Evolutionary conservation across 169 alveolate species (phyloP).

Genomic region (Cryptosporidium sp.): DNA sequence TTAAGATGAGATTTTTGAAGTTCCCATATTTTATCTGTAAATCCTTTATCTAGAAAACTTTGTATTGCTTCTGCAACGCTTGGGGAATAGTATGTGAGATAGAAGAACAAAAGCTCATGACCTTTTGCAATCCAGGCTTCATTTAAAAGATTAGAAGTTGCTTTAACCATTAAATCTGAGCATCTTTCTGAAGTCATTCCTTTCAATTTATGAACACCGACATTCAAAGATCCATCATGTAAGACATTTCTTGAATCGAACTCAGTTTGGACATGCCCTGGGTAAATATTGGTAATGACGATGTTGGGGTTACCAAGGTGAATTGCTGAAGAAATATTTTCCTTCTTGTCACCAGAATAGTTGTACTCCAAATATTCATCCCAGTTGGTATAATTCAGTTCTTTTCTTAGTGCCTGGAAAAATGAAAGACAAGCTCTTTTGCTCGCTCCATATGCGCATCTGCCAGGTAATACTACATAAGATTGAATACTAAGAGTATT

Average conservation of each 20-base stretch:
- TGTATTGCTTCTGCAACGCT: conserved; percentile 21
- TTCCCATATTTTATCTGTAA: conserved; percentile 45
- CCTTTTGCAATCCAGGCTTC: conserved; percentile 68
- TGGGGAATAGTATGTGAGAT: conserved; percentile 44
- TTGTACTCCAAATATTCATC: conserved; percentile 34
- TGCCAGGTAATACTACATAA: conserved; percentile 58
- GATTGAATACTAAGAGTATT: conserved; percentile 57
- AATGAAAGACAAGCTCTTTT: conserved; percentile 46
- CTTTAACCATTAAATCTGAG: conserved; percentile 54
- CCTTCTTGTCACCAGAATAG: background rate
- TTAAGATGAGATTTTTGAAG: conserved; percentile 46
- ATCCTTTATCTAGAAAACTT: conserved; percentile 8
- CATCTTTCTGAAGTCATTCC: conserved; percentile 60
- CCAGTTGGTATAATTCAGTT: conserved; percentile 37
- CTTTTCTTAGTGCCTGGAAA: conserved; percentile 56
- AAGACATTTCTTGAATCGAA: conserved; percentile 39
- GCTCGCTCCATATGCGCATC: conserved; percentile 73
- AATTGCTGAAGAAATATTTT: conserved; percentile 7
- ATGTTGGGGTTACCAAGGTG: conserved; percentile 32
- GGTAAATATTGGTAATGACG: conserved; percentile 37
- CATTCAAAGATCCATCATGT: conserved; percentile 23
- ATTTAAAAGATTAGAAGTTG: conserved; percentile 26
- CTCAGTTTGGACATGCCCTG: conserved; percentile 64
- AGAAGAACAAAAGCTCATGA: conserved; percentile 34
- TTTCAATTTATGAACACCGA: background rate